Conservation (phyloP, 306 rosid genomes). For the Vicia villosa region DNA sequence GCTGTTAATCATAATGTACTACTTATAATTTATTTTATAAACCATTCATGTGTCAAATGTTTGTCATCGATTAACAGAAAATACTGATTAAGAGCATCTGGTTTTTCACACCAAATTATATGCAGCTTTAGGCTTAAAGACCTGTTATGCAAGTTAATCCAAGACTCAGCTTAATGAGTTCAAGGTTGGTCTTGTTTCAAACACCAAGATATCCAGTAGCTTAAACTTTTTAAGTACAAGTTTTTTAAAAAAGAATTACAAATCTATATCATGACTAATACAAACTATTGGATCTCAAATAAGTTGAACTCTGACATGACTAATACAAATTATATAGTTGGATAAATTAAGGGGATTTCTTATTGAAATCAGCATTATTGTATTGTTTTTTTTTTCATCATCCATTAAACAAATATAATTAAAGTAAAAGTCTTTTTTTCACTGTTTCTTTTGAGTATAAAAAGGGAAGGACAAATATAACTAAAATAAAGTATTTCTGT, state of each 20-base stretch:
- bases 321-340: not conserved
- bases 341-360: too few relatives aligned
- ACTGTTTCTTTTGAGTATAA: constrained; percentile 46
- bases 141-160: not conserved
- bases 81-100: not conserved
- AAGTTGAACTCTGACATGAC: not conserved
- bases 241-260: not conserved
- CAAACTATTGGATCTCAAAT: constrained; percentile 1
- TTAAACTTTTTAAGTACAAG: not conserved
- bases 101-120: not conserved
- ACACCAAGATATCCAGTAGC: not conserved
- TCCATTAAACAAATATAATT: constrained; percentile 32
- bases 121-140: constrained; percentile 2
- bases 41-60: not conserved
- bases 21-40: not conserved
- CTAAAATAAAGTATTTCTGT: constrained; percentile 48
- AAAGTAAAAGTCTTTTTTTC: constrained; percentile 38
- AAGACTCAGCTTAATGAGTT: not conserved
- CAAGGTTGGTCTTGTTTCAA: constrained; percentile 4
- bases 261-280: not conserved
- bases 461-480: constrained; percentile 52
- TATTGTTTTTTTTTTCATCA: constrained; percentile 39
- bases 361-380: too few relatives aligned
- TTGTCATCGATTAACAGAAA: not conserved
- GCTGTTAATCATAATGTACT: not conserved